phyloP scores from a whole-genome alignment of 805 yeast genomes.

The Cyberlindnera lachancei region DNA sequence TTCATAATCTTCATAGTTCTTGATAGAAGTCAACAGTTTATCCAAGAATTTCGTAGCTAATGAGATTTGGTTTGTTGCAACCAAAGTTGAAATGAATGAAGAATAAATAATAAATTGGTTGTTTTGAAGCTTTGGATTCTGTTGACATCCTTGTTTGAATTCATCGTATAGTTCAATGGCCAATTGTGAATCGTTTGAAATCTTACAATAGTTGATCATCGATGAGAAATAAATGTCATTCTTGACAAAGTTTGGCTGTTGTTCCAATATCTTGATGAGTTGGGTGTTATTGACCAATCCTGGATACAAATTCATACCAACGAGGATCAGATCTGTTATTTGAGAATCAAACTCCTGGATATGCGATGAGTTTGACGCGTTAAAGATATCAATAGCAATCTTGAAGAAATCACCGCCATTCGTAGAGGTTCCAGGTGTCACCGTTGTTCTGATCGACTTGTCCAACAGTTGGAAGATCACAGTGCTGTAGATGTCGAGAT shows the following conservation, averaged over 20 bases:
- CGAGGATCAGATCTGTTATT: slow-evolving; percentile 37
- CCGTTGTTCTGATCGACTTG: slow-evolving; percentile 38
- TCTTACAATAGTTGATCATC: slow-evolving; percentile 32
- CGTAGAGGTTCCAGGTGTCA: slow-evolving; percentile 25
- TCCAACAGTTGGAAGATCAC: slow-evolving; percentile 43
- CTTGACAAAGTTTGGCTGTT: slow-evolving; percentile 20
- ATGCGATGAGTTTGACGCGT: slow-evolving; percentile 33
- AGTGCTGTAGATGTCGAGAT: slow-evolving; percentile 43
- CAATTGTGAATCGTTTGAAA: slow-evolving; percentile 29
- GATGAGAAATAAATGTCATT: slow-evolving; percentile 31
- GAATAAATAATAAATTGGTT: slow-evolving; percentile 45
- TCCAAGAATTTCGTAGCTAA: slow-evolving; percentile 53
- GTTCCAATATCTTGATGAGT: slow-evolving; percentile 24
- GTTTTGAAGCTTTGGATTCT: slow-evolving; percentile 16
- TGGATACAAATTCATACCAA: slow-evolving; percentile 37
- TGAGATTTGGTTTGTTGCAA: slow-evolving; percentile 40
- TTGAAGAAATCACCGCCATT: slow-evolving; percentile 41
- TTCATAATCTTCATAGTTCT: slow-evolving; percentile 26
- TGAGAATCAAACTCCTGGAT: slow-evolving; percentile 36
- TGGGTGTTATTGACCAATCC: slow-evolving; percentile 27
- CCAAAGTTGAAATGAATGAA: slow-evolving; percentile 42
- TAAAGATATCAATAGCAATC: slow-evolving; percentile 41
- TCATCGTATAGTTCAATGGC: slow-evolving; percentile 34
- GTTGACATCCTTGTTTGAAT: slow-evolving; percentile 21
- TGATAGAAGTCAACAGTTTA: slow-evolving; percentile 39